These are phyloP conservation scores for Beauveria pseudobassiana DNA, from an alignment of 2,329 filamentous ascomycete genomes.

Conservation along the genomic window DNA sequence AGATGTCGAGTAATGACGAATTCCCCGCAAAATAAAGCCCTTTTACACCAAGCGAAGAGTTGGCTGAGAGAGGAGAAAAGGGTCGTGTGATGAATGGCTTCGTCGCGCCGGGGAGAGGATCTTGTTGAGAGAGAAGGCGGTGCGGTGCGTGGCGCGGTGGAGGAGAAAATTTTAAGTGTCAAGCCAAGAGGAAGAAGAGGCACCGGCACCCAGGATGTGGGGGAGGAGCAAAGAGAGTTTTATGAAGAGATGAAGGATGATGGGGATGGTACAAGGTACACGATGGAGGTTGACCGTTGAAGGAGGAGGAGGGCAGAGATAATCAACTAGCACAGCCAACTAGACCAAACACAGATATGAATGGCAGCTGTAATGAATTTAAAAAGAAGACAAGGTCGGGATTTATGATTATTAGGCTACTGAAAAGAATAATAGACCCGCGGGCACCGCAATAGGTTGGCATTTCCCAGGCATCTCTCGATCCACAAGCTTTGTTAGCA, in stretches of 20 bases:
- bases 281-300: not conserved
- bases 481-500: not conserved
- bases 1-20: not conserved
- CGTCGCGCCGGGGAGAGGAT: not conserved
- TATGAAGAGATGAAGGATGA: not conserved
- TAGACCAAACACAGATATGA: not conserved
- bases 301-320: not conserved
- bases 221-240: constrained; percentile 2
- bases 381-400: too few species aligned
- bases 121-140: not conserved
- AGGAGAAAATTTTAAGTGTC: not conserved
- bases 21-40: not conserved
- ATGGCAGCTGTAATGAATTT: not conserved
- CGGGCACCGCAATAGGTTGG: too few species aligned
- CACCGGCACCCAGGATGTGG: not conserved
- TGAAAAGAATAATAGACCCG: too few species aligned
- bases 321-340: not conserved
- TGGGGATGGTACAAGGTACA: not conserved
- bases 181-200: not conserved
- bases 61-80: too few species aligned
- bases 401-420: too few species aligned
- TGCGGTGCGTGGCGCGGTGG: not conserved
- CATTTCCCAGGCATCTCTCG: not conserved
- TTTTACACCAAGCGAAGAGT: too few species aligned
- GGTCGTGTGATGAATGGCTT: not conserved